Conservation (phyloP, 306 rosid genomes). For the Prunus dulcis region DNA sequence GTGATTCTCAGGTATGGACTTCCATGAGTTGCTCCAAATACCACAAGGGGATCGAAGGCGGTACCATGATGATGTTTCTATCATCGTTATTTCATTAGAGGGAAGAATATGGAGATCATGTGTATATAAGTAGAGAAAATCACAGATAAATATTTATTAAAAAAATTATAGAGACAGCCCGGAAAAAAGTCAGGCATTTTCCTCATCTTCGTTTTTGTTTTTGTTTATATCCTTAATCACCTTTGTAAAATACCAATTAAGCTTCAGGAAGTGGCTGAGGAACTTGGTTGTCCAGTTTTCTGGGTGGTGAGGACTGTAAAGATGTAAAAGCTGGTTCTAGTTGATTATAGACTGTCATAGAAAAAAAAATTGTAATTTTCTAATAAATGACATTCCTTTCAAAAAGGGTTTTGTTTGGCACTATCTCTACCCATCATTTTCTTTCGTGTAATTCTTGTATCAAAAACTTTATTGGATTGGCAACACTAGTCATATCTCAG, state of each 20-base stretch:
- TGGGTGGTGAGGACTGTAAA: slow-evolving; percentile 69
- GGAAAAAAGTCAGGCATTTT: slow-evolving; percentile 48
- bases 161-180: slow-evolving; percentile 36
- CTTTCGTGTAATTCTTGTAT: slow-evolving; percentile 29
- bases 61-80: slow-evolving; percentile 94
- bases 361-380: slow-evolving; percentile 49
- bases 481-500: slow-evolving; percentile 25
- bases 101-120: slow-evolving; percentile 99
- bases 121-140: slow-evolving; percentile 61
- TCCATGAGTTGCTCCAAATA: slow-evolving; percentile 88
- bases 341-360: slow-evolving; percentile 44
- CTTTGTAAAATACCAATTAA: slow-evolving; percentile 44
- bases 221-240: slow-evolving; percentile 39
- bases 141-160: slow-evolving; percentile 2
- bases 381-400: slow-evolving; percentile 49
- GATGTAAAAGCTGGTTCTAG: slow-evolving; percentile 68
- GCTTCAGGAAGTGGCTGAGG: slow-evolving; percentile 39
- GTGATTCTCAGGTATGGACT: slow-evolving; percentile 74
- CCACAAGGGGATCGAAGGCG: slow-evolving; percentile 96
- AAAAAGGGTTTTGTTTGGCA: slow-evolving; percentile 30
- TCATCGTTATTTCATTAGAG: slow-evolving; percentile 95
- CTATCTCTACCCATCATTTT: slow-evolving; percentile 27
- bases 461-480: slow-evolving; percentile 19
- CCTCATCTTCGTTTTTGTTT: slow-evolving; percentile 20
- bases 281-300: slow-evolving; percentile 45